A percentile compares a stretch with the other conserved stretches of the same genome.
Evolutionary conservation across 495 filamentous ascomycete genomes (phyloP).

Genomic region (Penicillium flavigenum): DNA sequence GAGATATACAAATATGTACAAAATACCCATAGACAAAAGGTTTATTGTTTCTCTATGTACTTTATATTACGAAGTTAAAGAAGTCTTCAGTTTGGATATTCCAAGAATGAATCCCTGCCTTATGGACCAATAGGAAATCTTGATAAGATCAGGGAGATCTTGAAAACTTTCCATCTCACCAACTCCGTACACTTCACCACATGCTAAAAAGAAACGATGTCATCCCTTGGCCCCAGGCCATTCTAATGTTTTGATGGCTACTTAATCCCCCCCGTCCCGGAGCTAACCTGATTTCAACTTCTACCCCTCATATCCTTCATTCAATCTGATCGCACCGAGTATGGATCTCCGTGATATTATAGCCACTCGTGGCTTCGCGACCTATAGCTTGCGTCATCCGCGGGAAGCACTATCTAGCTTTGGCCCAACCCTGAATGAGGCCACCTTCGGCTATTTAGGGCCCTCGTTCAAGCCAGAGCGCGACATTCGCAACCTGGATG

Average conservation of each 20-base stretch:
- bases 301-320: background rate
- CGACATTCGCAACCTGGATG: constrained; percentile 57
- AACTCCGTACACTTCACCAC: background rate
- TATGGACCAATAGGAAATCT: background rate
- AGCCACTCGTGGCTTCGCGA: constrained; percentile 17
- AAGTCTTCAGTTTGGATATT: background rate
- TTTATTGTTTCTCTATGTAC: background rate
- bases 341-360: constrained; percentile 27
- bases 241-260: background rate
- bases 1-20: background rate
- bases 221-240: background rate
- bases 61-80: background rate
- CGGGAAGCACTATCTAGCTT: constrained; percentile 35
- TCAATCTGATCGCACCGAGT: constrained; percentile 13
- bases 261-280: background rate
- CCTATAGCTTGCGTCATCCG: constrained; percentile 35
- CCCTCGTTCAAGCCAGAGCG: constrained; percentile 50
- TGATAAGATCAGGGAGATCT: background rate
- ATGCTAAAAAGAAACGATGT: background rate
- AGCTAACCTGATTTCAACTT: background rate
- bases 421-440: constrained; percentile 42
- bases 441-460: constrained; percentile 39
- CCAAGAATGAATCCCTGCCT: background rate
- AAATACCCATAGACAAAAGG: background rate
- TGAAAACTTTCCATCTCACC: background rate